Percentiles rank a stretch among this genome's conserved stretches.
Conservation (phyloP, 2,329 filamentous ascomycete species). For the Botryotinia narcissicola region DNA sequence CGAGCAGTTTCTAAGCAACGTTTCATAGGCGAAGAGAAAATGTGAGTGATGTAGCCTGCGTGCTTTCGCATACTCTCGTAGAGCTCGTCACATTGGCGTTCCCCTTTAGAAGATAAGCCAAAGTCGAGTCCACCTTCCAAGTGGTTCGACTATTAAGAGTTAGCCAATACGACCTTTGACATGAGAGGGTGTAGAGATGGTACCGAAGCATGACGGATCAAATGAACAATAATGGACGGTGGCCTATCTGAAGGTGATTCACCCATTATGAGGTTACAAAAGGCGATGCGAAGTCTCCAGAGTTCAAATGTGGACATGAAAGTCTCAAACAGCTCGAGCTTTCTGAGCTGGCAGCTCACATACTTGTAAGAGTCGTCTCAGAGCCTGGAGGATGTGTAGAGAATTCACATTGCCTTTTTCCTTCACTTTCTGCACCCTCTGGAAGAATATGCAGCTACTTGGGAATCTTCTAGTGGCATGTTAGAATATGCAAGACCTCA, state of each 20-base stretch:
- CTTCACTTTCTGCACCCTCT: neutral
- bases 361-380: neutral
- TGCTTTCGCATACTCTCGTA: slow-evolving; percentile 1
- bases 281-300: neutral
- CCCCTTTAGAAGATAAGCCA: neutral
- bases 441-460: neutral
- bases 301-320: neutral
- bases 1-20: slow-evolving; percentile 3
- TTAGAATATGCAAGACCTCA: neutral
- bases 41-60: neutral
- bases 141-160: neutral
- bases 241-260: neutral
- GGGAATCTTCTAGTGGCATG: neutral
- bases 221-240: neutral
- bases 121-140: neutral
- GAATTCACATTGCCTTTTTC: neutral
- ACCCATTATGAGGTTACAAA: neutral
- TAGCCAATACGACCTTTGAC: neutral
- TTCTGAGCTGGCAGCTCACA: neutral
- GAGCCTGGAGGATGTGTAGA: neutral
- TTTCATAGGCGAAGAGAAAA: slow-evolving; percentile 12
- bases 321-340: neutral
- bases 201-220: neutral
- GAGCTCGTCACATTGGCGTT: slow-evolving; percentile 1
- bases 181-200: neutral